phyloP scores from a whole-genome alignment of 1,139 yeast species.

The Magnusiomyces clavatus region DNA sequence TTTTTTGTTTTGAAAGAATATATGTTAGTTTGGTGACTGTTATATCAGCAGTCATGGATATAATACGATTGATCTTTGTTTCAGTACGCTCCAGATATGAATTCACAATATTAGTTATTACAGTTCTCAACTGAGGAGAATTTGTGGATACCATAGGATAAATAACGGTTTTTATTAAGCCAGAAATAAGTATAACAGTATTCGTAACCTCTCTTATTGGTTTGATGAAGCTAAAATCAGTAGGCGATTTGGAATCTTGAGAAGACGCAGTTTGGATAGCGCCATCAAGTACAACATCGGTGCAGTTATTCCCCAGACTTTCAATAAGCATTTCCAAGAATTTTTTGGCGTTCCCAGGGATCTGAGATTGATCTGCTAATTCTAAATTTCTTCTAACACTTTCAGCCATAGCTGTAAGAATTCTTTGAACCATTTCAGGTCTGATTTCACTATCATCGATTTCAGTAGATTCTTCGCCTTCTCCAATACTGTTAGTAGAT shows the following conservation, averaged over 20 bases:
- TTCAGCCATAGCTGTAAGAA: slow-evolving; percentile 69
- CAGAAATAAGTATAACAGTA: slow-evolving; percentile 58
- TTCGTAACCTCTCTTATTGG: slow-evolving; percentile 53
- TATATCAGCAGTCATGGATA: slow-evolving; percentile 50
- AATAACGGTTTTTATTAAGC: slow-evolving; percentile 62
- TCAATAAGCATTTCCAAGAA: slow-evolving; percentile 59
- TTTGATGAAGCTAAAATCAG: slow-evolving; percentile 42
- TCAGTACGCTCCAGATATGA: slow-evolving; percentile 63
- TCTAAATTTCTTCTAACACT: slow-evolving; percentile 74
- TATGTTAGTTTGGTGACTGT: slow-evolving; percentile 24
- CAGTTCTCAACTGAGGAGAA: slow-evolving; percentile 41
- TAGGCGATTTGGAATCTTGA: slow-evolving; percentile 32
- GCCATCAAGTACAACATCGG: slow-evolving; percentile 66
- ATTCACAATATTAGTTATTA: slow-evolving; percentile 60
- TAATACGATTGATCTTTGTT: slow-evolving; percentile 55
- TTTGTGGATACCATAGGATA: slow-evolving; percentile 59
- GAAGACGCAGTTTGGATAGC: slow-evolving; percentile 41
- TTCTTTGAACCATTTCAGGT: slow-evolving; percentile 45
- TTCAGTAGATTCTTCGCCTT: slow-evolving; percentile 11
- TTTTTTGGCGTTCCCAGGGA: slow-evolving; percentile 58
- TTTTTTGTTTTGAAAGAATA: slow-evolving; percentile 53
- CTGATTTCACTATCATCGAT: slow-evolving; percentile 18
- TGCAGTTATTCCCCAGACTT: slow-evolving; percentile 66
- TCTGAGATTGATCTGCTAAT: slow-evolving; percentile 50
- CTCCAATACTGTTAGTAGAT: not conserved